Percentiles rank a stretch among this genome's conserved stretches.
phyloP scores from a whole-genome alignment of 2,329 filamentous ascomycete genomes.

The Penicillium occitanis region DNA sequence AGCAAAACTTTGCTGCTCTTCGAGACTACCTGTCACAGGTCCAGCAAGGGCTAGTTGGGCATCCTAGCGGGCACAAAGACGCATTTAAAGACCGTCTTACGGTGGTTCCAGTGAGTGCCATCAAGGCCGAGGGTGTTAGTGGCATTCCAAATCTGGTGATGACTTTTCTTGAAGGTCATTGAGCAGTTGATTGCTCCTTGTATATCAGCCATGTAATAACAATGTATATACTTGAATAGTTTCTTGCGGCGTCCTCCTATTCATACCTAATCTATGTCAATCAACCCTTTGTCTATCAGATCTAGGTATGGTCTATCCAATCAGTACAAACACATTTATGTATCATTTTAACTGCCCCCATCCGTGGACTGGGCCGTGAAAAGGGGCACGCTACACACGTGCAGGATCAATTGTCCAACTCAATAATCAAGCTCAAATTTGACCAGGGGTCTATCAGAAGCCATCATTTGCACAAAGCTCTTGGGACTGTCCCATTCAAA shows the following conservation, averaged over 20 bases:
- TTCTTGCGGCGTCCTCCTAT: neutral
- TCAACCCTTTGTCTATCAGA: no score
- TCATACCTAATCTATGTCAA: neutral
- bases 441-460: no score
- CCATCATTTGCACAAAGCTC: no score
- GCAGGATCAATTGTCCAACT: no score
- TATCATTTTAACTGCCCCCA: no score
- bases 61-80: slow-evolving; percentile 72
- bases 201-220: slow-evolving; percentile 1
- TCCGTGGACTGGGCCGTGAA: no score
- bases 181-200: neutral
- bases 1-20: slow-evolving; percentile 71
- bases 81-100: slow-evolving; percentile 59
- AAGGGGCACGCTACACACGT: no score
- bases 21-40: slow-evolving; percentile 69
- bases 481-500: no score
- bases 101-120: slow-evolving; percentile 85
- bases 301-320: no score
- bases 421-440: no score
- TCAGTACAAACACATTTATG: no score
- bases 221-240: neutral
- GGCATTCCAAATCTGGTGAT: slow-evolving; percentile 45
- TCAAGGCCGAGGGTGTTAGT: slow-evolving; percentile 79
- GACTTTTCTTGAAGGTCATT: slow-evolving; percentile 39
- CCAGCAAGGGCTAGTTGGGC: slow-evolving; percentile 60